phyloP scores from a whole-genome alignment of 441 rosid species.

The Macaranga tanarius region DNA sequence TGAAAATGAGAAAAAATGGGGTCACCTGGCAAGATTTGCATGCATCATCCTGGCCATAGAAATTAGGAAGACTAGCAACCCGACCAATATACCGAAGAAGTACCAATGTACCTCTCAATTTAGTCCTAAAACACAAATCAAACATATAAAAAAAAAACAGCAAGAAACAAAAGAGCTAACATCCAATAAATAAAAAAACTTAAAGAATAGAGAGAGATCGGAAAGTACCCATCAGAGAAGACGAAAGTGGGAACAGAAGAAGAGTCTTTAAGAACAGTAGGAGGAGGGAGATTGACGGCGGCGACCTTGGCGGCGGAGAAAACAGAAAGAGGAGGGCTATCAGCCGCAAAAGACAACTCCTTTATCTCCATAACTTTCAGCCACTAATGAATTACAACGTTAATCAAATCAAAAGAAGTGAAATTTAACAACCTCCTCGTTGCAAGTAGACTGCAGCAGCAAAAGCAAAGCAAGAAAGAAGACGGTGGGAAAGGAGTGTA shows the following conservation, averaged over 20 bases:
- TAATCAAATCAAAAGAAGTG: no score
- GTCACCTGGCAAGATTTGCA: conserved; percentile 62
- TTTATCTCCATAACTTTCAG: conserved; percentile 32
- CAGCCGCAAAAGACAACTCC: conserved; percentile 42
- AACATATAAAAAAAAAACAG: neutral
- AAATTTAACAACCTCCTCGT: no score
- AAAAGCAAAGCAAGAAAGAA: no score
- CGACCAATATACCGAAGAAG: conserved; percentile 71
- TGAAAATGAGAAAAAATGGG: neutral
- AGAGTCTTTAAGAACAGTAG: conserved; percentile 27
- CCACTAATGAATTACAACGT: no score
- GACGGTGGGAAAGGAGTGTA: neutral
- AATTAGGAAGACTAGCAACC: conserved; percentile 34
- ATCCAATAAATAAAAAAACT: no score
- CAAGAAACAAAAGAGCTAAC: neutral
- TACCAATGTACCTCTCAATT: conserved; percentile 52
- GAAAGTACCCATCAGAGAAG: conserved; percentile 54
- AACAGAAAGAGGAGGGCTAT: conserved; percentile 52
- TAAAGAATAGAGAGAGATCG: neutral
- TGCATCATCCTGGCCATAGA: conserved; percentile 48
- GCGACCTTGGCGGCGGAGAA: conserved; percentile 55
- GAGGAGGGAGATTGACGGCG: conserved; percentile 28
- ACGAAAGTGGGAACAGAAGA: conserved; percentile 38
- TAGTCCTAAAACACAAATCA: conserved; percentile 30
- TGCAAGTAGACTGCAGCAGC: neutral